Evolutionary conservation across 352 stramenopile species (phyloP).

Genomic region (Globisporangium paroecandrum): DNA sequence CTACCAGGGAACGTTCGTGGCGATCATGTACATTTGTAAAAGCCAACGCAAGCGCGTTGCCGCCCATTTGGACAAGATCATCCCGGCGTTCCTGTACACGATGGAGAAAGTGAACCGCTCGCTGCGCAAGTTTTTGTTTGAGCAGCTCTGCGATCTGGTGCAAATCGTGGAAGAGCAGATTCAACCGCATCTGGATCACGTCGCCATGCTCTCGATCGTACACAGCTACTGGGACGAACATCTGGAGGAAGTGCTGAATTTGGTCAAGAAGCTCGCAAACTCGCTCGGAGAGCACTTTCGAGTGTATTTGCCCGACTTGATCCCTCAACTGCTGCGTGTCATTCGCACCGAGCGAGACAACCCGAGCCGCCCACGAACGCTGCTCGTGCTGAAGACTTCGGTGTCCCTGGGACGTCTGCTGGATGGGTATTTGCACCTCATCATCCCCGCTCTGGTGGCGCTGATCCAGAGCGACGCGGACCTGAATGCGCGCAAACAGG

Average conservation of each 20-base stretch:
- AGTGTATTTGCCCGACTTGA: conserved; percentile 83
- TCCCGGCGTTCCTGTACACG: conserved; percentile 96
- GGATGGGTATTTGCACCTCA: conserved; percentile 83
- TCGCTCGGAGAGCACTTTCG: conserved; percentile 85
- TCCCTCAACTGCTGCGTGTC: conserved; percentile 87
- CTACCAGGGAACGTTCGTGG: conserved; percentile 97
- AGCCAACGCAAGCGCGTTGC: conserved; percentile 92
- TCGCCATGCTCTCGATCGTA: conserved; percentile 80
- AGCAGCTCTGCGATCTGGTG: conserved; percentile 96
- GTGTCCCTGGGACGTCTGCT: conserved; percentile 73
- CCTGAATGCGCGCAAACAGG: conserved; percentile 77
- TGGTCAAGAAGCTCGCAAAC: conserved; percentile 92
- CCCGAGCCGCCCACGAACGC: conserved; percentile 57
- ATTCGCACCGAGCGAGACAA: conserved; percentile 80
- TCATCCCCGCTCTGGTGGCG: conserved; percentile 77
- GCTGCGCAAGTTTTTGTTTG: conserved; percentile 93
- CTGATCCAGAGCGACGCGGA: conserved; percentile 85
- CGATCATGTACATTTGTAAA: conserved; percentile 99
- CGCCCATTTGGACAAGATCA: conserved; percentile 95
- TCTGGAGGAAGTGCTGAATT: conserved; percentile 95
- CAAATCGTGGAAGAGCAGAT: conserved; percentile 97
- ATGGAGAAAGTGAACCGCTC: conserved; percentile 87
- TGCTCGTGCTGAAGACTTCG: conserved; percentile 75
- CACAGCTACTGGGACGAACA: conserved; percentile 90
- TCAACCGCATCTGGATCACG: conserved; percentile 83